Evolutionary conservation across 225 moss, liverwort and hornwort species (phyloP).

Genomic region (Rhytidiadelphus loreus): DNA sequence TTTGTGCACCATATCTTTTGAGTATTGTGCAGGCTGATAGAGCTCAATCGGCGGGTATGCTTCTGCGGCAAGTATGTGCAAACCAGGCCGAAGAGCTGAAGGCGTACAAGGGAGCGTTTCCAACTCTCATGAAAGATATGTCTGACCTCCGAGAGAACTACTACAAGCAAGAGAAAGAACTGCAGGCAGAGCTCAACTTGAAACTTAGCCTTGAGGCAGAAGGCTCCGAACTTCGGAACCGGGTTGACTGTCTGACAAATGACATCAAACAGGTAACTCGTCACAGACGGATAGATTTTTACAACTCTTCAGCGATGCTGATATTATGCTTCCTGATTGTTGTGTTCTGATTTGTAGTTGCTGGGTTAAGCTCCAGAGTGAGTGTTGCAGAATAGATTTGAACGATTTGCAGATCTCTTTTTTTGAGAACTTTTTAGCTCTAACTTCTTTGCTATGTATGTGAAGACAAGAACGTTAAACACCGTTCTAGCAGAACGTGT

Average conservation of each 20-base stretch:
- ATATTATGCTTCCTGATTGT: background rate
- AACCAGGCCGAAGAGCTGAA: constrained; percentile 44
- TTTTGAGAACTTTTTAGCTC: background rate
- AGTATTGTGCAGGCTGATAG: constrained; percentile 22
- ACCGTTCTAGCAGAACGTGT: constrained; percentile 36
- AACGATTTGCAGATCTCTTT: background rate
- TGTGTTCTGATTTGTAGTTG: background rate
- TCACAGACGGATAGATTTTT: background rate
- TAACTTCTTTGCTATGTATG: background rate
- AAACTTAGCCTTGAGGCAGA: constrained; percentile 31
- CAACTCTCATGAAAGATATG: constrained; percentile 36
- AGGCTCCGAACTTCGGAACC: constrained; percentile 19
- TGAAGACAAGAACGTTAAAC: constrained; percentile 35
- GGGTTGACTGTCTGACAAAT: constrained; percentile 22
- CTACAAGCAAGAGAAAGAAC: constrained; percentile 33
- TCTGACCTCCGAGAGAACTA: constrained; percentile 29
- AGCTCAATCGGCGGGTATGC: constrained; percentile 38
- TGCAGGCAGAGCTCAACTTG: constrained; percentile 15
- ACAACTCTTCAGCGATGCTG: background rate
- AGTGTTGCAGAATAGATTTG: background rate
- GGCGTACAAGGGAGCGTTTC: constrained; percentile 40
- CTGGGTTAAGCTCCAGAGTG: background rate
- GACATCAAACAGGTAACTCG: constrained; percentile 44
- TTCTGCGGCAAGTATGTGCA: constrained; percentile 43
- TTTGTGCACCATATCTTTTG: background rate